A percentile compares a stretch with the other conserved stretches of the same genome.
Conservation (phyloP, 441 rosid species). For the Aquilaria agallochum region DNA sequence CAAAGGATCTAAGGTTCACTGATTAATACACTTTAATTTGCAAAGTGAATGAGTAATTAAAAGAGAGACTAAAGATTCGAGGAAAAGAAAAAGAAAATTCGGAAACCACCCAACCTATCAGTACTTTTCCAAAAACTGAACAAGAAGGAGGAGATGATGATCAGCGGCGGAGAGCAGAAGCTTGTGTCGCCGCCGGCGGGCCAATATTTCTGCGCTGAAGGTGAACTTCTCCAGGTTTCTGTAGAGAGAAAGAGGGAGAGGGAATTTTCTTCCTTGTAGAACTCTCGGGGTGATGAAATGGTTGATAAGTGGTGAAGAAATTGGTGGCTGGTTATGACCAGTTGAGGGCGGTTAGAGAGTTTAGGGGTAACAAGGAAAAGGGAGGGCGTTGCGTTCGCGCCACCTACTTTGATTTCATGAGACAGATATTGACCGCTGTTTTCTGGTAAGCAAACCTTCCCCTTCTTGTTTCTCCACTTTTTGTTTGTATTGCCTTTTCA, state of each 20-base stretch:
- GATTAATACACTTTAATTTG: too few relatives aligned
- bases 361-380: too few relatives aligned
- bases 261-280: background rate
- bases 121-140: background rate
- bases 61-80: background rate
- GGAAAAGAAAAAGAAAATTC: constrained; percentile 9
- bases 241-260: constrained; percentile 8
- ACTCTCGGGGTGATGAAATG: too few relatives aligned
- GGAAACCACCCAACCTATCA: constrained; percentile 8
- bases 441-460: too few relatives aligned
- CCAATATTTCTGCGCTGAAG: constrained; percentile 12
- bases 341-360: too few relatives aligned
- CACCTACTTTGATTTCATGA: constrained; percentile 34
- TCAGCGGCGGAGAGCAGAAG: background rate
- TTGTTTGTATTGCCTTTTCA: too few relatives aligned
- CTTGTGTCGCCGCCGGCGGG: constrained; percentile 2
- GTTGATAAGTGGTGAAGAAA: background rate
- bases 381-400: constrained; percentile 67
- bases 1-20: too few relatives aligned
- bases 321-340: background rate
- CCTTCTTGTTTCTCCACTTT: too few relatives aligned
- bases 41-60: background rate
- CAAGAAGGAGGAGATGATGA: background rate
- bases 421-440: too few relatives aligned
- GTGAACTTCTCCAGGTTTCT: constrained; percentile 1